Percentiles rank a stretch among this genome's conserved stretches.
phyloP scores from a whole-genome alignment of 345 rosid genomes.

The Schrenkiella parvula region DNA sequence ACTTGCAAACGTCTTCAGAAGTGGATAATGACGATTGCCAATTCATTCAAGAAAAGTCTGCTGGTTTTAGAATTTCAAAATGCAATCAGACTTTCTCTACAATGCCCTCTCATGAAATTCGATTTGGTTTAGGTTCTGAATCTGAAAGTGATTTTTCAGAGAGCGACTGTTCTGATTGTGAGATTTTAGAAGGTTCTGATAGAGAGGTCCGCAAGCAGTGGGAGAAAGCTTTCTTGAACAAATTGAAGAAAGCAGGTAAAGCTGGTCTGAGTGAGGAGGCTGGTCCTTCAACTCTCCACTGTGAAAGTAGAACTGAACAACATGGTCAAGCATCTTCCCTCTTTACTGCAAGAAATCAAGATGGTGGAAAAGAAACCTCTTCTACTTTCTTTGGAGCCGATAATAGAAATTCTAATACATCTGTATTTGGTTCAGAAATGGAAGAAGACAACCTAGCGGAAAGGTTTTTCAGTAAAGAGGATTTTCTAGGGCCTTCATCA shows the following conservation, averaged over 20 bases:
- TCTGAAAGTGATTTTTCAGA: slow-evolving; percentile 38
- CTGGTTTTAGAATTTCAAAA: slow-evolving; percentile 41
- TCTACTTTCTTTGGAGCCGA: slow-evolving; percentile 14
- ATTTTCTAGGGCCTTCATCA: slow-evolving; percentile 16
- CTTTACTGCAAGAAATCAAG: slow-evolving; percentile 25
- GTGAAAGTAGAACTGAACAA: slow-evolving; percentile 29
- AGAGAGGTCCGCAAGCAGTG: slow-evolving; percentile 57
- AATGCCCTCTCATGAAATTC: slow-evolving; percentile 29
- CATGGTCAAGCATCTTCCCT: slow-evolving; percentile 15
- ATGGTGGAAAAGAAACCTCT: slow-evolving; percentile 27
- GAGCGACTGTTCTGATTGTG: slow-evolving; percentile 65
- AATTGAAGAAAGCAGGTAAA: slow-evolving; percentile 33
- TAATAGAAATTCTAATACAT: slow-evolving; percentile 16
- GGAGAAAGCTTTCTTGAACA: slow-evolving; percentile 53
- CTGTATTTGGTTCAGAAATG: slow-evolving; percentile 20
- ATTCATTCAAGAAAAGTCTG: slow-evolving; percentile 38
- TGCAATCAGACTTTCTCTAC: slow-evolving; percentile 33
- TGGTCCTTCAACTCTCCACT: slow-evolving; percentile 14
- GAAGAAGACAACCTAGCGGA: slow-evolving; percentile 13
- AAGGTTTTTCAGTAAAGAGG: slow-evolving; percentile 7
- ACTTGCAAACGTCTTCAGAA: slow-evolving; percentile 17
- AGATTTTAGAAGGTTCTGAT: slow-evolving; percentile 57
- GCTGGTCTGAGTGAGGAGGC: slow-evolving; percentile 28
- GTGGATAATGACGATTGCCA: slow-evolving; percentile 42
- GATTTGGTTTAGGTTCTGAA: slow-evolving; percentile 47